Percentiles rank a stretch among this genome's conserved stretches.
These are phyloP conservation scores for Ceratocystis variospora DNA, from an alignment of 2,329 filamentous ascomycete genomes.

Conservation along the genomic window DNA sequence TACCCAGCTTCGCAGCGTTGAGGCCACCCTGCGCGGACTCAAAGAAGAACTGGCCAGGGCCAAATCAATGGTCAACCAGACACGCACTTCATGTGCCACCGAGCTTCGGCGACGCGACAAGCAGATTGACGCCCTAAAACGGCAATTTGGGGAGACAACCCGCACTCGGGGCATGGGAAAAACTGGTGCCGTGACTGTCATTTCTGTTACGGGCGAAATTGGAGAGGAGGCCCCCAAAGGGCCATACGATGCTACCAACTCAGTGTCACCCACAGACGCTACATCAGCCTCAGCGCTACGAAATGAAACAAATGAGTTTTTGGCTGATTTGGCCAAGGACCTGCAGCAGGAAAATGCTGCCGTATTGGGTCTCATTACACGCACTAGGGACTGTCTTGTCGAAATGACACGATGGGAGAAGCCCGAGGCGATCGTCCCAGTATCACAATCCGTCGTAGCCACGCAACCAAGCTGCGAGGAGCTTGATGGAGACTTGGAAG, in stretches of 20 bases:
- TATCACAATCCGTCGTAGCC: not conserved
- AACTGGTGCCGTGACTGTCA: constrained; percentile 41
- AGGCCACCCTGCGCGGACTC: constrained; percentile 58
- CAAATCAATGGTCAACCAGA: constrained; percentile 67
- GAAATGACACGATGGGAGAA: constrained; percentile 49
- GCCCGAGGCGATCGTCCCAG: constrained; percentile 23
- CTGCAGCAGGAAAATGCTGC: constrained; percentile 87
- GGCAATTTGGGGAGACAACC: constrained; percentile 61
- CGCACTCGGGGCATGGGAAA: constrained; percentile 45
- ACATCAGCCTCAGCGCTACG: constrained; percentile 37
- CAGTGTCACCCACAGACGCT: not conserved
- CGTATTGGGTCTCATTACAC: constrained; percentile 56
- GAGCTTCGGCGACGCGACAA: constrained; percentile 83
- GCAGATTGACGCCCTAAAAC: constrained; percentile 78
- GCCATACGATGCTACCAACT: not conserved
- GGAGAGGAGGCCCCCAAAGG: constrained; percentile 33
- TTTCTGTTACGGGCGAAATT: constrained; percentile 43
- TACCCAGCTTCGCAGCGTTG: constrained; percentile 57
- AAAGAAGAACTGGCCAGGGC: constrained; percentile 73
- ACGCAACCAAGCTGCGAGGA: constrained; percentile 42
- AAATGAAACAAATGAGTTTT: constrained; percentile 79
- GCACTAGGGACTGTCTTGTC: constrained; percentile 56
- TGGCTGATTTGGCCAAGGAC: constrained; percentile 69
- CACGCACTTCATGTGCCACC: constrained; percentile 73
- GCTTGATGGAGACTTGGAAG: constrained; percentile 60